Evolutionary conservation across 306 rosid genomes (phyloP), one percentile per base, ranked within the genome.

Genomic region (Sphenostylis stenocarpa): DNA sequence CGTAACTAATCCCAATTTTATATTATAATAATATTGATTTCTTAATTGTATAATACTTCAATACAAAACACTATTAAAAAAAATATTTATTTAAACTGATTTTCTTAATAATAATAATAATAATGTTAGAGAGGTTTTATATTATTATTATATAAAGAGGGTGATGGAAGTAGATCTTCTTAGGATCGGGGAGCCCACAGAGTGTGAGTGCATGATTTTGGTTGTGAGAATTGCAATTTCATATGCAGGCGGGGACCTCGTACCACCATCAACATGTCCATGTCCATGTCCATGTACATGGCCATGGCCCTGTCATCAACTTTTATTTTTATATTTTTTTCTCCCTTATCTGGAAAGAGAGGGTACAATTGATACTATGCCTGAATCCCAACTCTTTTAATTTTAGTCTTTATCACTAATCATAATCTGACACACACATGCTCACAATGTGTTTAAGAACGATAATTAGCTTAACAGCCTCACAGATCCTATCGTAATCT

Each of bases 351-450:
- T 63, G 52, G 62, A 31, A n/a, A n/a, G n/a, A n/a, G n/a, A n/a
- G n/a, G n/a, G n/a, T n/a, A n/a, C n/a, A n/a, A n/a, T n/a, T n/a
- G n/a, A n/a, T n/a, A n/a, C n/a, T n/a, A n/a, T n/a, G n/a, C n/a
- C n/a, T n/a, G n/a, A n/a, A n/a, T n/a, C n/a, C n/a, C n/a, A 85
- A 81, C 79, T 84, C 84, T 84, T 82, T 72, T 84, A 67, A 79
- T 77, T 73, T 79, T 73, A 21, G 76, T 77, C 85, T 87, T 85
- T 82, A 62, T 76, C 49, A 66, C 86, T 84, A 81, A 87, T 72
- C 85, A 83, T 72, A 39, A 26, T 51, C 19, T 73, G 71, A 69
- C 82, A 69, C 56, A 73, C 79, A 76, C 2, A 10, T 75, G 64
- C 53, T 83, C 52, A 58, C 68, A 17, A 28, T 74, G 77, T 80